Conservation (phyloP, 2,329 filamentous ascomycete species). For the Aspergillus puulaauensis region DNA sequence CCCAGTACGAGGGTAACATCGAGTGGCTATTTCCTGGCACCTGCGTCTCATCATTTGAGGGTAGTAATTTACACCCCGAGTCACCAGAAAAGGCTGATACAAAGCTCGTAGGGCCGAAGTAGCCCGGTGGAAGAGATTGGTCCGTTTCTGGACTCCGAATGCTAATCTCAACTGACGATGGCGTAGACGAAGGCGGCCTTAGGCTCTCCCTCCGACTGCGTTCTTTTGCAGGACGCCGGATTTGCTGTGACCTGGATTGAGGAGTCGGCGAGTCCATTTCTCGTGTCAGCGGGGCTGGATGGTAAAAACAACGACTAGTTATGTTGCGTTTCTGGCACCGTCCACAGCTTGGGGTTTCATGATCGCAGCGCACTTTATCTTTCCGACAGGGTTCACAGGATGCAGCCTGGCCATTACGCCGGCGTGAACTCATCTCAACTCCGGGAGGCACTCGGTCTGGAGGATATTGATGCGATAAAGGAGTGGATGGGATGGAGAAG, state of each 20-base stretch:
- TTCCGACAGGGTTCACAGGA: conserved; percentile 35
- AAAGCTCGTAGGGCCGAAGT: conserved; percentile 37
- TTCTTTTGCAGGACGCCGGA: neutral
- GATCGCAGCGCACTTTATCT: conserved; percentile 34
- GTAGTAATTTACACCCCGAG: conserved; percentile 15
- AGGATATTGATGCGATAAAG: neutral
- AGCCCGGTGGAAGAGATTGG: conserved; percentile 24
- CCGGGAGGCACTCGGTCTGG: neutral
- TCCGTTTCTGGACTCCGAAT: conserved; percentile 7
- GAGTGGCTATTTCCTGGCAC: neutral
- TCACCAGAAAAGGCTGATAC: conserved; percentile 26
- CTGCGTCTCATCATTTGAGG: neutral
- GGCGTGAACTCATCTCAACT: conserved; percentile 17
- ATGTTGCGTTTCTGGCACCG: conserved; percentile 27
- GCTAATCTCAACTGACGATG: conserved; percentile 1
- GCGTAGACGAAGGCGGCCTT: neutral
- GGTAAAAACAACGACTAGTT: conserved; percentile 28
- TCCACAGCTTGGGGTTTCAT: conserved; percentile 26
- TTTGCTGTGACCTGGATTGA: neutral
- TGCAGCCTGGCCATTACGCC: conserved; percentile 31
- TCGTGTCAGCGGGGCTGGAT: conserved; percentile 31
- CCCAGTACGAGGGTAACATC: conserved; percentile 22
- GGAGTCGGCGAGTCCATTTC: neutral
- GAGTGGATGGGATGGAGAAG: too few species aligned
- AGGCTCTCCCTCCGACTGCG: neutral